phyloP scores from a whole-genome alignment of 805 yeast species.

The Helenozyma baotianmanensis region DNA sequence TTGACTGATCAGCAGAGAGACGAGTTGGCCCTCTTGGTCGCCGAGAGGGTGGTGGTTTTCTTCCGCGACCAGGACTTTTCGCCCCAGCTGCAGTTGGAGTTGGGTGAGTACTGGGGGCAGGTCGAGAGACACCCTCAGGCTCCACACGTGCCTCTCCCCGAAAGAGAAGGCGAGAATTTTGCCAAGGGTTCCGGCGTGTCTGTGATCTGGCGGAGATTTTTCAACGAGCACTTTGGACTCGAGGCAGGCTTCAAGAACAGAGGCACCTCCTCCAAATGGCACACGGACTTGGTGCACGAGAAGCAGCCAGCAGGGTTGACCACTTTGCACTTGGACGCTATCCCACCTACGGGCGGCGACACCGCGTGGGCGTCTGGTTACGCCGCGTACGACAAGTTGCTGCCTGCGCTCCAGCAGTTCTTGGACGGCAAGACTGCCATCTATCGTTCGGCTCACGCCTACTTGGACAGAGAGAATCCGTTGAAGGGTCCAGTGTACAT shows the following conservation, averaged over 20 bases:
- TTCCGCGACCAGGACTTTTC: constrained; percentile 18
- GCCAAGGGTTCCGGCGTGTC: constrained; percentile 4
- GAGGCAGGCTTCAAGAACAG: neutral
- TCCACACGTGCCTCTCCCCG: constrained; percentile 20
- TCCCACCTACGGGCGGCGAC: constrained; percentile 12
- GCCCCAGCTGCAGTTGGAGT: constrained; percentile 31
- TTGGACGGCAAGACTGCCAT: constrained; percentile 11
- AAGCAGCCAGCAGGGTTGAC: constrained; percentile 35
- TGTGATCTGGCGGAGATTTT: constrained; percentile 7
- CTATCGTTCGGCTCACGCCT: constrained; percentile 38
- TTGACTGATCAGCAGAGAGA: constrained; percentile 41
- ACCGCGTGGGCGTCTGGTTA: constrained; percentile 23
- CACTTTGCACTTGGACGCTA: constrained; percentile 34
- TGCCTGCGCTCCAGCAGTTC: constrained; percentile 2
- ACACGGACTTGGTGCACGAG: constrained; percentile 35
- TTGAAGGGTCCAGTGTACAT: constrained; percentile 44
- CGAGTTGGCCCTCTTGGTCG: constrained; percentile 44
- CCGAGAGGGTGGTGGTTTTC: constrained; percentile 50
- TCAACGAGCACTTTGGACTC: constrained; percentile 1
- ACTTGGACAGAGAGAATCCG: constrained; percentile 41
- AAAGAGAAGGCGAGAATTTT: constrained; percentile 2
- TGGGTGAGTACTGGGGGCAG: constrained; percentile 45
- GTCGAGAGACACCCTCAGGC: constrained; percentile 38
- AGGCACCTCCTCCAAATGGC: constrained; percentile 23
- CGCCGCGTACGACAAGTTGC: constrained; percentile 5